Evolutionary conservation across 441 rosid genomes (phyloP).

Genomic region (Gossypium davidsonii): DNA sequence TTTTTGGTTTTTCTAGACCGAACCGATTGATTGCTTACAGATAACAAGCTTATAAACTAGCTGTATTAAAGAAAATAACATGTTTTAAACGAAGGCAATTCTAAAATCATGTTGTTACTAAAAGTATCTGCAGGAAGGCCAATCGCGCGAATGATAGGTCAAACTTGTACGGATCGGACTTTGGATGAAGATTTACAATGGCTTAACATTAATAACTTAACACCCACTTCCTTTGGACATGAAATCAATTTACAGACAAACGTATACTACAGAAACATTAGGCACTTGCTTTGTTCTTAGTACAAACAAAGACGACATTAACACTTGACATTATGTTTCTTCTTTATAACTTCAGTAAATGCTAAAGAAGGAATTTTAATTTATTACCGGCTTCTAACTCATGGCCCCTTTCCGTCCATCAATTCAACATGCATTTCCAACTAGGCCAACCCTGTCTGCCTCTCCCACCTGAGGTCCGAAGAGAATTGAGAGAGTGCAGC

Average conservation of each 20-base stretch:
- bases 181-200: not conserved
- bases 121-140: not conserved
- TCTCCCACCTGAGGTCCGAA: conserved; percentile 70
- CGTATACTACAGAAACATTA: not conserved
- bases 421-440: conserved; percentile 4
- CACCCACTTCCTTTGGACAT: not conserved
- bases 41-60: too few relatives aligned
- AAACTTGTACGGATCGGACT: not conserved
- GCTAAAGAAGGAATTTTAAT: not conserved
- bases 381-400: not conserved
- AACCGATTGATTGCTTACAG: too few relatives aligned
- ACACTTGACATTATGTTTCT: not conserved
- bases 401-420: not conserved
- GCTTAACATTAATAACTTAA: not conserved
- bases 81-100: not conserved
- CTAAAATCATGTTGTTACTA: not conserved
- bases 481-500: conserved; percentile 67
- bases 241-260: not conserved
- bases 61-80: too few relatives aligned
- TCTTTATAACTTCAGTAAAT: not conserved
- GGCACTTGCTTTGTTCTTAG: conserved; percentile 1
- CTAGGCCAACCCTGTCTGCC: conserved; percentile 40
- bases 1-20: too few relatives aligned
- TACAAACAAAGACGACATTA: not conserved
- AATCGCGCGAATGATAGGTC: not conserved